These are phyloP conservation scores for Penicillium sp. DNA, from an alignment of 2,329 filamentous ascomycete genomes.

Conservation along the genomic window DNA sequence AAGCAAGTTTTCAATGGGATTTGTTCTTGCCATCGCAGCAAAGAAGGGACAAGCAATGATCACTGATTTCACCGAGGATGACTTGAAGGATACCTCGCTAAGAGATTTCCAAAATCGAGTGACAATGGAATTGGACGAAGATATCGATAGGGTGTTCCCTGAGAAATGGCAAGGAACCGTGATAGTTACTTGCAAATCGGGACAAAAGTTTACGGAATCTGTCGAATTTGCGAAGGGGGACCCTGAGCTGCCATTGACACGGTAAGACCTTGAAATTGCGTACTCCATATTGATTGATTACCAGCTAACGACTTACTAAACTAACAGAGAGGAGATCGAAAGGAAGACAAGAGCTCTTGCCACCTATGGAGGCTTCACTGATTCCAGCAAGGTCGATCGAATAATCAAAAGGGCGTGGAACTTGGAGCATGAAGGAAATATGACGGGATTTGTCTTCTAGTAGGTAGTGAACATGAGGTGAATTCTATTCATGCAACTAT, in stretches of 20 bases:
- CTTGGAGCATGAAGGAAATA: conserved; percentile 21
- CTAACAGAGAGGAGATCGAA: conserved; percentile 24
- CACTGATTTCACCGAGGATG: conserved; percentile 35
- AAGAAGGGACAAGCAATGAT: conserved; percentile 38
- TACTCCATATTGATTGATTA: neutral
- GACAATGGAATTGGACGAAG: conserved; percentile 30
- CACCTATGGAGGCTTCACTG: conserved; percentile 27
- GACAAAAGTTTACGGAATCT: conserved; percentile 24
- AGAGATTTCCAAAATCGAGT: conserved; percentile 33
- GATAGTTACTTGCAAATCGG: conserved; percentile 29
- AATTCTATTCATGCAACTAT: no score
- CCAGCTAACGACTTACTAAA: neutral
- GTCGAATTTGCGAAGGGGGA: conserved; percentile 35
- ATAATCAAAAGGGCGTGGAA: conserved; percentile 28
- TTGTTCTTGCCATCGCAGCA: conserved; percentile 37
- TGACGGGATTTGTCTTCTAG: conserved; percentile 26
- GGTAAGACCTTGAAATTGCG: conserved; percentile 14
- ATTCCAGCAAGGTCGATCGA: conserved; percentile 18
- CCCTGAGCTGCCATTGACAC: conserved; percentile 31
- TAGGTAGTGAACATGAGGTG: neutral
- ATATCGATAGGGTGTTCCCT: conserved; percentile 34
- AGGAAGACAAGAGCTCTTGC: conserved; percentile 24
- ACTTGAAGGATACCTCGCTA: conserved; percentile 26
- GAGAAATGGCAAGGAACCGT: conserved; percentile 34
- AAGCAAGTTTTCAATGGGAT: conserved; percentile 41